Percentiles rank a stretch among this genome's conserved stretches.
phyloP scores from a whole-genome alignment of 2,329 filamentous ascomycete genomes.

The Diaporthe citrichinensis region DNA sequence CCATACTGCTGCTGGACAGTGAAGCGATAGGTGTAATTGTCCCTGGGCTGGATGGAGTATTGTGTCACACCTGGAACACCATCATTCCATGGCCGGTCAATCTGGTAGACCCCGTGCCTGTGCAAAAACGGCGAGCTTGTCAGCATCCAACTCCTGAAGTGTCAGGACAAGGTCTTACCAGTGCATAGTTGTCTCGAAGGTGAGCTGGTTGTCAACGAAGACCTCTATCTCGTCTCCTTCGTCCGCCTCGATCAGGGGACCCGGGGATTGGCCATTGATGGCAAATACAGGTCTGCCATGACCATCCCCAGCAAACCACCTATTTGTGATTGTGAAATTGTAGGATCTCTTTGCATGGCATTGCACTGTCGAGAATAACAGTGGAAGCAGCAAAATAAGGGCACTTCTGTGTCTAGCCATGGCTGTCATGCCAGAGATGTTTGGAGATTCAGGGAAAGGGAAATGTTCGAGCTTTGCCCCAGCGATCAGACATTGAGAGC shows the following conservation, averaged over 20 bases:
- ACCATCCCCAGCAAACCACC: conserved; percentile 35
- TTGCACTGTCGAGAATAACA: conserved; percentile 20
- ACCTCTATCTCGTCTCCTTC: conserved; percentile 43
- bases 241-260: conserved; percentile 40
- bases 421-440: not conserved
- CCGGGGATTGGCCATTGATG: conserved; percentile 41
- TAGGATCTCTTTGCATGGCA: conserved; percentile 25
- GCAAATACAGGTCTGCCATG: conserved; percentile 41
- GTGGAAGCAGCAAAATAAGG: conserved; percentile 20
- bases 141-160: not conserved
- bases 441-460: not conserved
- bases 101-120: conserved; percentile 43
- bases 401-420: not conserved
- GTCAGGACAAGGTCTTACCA: conserved; percentile 31
- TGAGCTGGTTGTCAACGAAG: conserved; percentile 41
- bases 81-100: conserved; percentile 43
- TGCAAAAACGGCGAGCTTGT: not conserved
- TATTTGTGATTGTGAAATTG: conserved; percentile 33
- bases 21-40: conserved; percentile 42
- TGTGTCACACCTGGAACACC: conserved; percentile 44
- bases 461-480: not conserved
- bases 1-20: conserved; percentile 42
- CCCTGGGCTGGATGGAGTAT: conserved; percentile 41
- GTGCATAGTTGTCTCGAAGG: conserved; percentile 42
- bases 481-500: not conserved